phyloP scores from a whole-genome alignment of 345 rosid species.

The Kandelia obovata region DNA sequence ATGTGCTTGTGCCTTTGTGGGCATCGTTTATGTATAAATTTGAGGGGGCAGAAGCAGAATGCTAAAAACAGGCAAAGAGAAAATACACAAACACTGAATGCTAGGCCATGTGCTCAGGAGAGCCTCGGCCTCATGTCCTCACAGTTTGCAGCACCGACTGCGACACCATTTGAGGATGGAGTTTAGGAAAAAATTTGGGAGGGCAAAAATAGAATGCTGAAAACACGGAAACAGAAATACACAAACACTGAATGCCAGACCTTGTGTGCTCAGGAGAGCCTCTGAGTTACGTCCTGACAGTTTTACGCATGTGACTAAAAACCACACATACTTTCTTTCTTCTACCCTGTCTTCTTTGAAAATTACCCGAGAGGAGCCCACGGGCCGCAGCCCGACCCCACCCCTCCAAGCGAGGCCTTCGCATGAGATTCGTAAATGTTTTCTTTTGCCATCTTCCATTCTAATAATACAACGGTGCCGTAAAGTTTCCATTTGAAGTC shows the following conservation, averaged over 20 bases:
- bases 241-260: not conserved
- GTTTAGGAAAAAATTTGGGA: not conserved
- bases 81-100: not conserved
- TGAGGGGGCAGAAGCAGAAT: not conserved
- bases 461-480: no score
- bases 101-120: slow-evolving; percentile 2
- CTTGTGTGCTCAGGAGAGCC: not conserved
- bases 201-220: not conserved
- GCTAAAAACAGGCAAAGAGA: no score
- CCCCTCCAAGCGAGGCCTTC: no score
- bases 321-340: no score
- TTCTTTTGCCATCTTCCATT: no score
- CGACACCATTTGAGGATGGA: not conserved
- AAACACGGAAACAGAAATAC: no score
- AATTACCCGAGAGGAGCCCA: no score
- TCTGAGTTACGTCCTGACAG: not conserved
- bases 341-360: no score
- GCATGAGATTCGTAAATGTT: no score
- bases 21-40: not conserved
- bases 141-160: not conserved
- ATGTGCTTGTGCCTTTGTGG: not conserved
- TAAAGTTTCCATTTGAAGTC: no score
- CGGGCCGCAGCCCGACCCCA: no score
- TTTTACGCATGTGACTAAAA: not conserved
- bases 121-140: not conserved